A percentile compares a stretch with the other conserved stretches of the same genome.
These are phyloP conservation scores for Neckera pumila DNA, from an alignment of 225 moss, liverwort and hornwort species.

Conservation along the genomic window DNA sequence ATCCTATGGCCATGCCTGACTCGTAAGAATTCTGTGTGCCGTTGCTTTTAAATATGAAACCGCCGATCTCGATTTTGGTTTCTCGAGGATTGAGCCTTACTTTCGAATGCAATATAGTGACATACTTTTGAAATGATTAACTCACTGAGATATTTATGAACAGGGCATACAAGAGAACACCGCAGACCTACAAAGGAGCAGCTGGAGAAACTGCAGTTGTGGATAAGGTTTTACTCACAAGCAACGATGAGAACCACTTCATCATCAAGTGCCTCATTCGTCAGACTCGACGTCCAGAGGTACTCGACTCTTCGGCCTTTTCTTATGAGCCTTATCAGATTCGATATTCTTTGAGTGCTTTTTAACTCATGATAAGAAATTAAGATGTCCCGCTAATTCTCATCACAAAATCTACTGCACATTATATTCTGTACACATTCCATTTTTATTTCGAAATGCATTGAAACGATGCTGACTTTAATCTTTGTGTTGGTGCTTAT, in stretches of 20 bases:
- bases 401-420: background rate
- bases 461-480: background rate
- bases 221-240: constrained; percentile 91
- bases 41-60: background rate
- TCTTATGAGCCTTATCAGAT: background rate
- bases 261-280: constrained; percentile 95
- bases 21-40: constrained; percentile 26
- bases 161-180: constrained; percentile 96
- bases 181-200: constrained; percentile 97
- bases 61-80: background rate
- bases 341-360: background rate
- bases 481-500: background rate
- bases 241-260: constrained; percentile 96
- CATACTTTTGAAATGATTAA: background rate
- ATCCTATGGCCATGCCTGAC: constrained; percentile 96
- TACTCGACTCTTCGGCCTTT: constrained; percentile 1
- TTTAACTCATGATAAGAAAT: background rate
- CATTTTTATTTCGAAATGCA: background rate
- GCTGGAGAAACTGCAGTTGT: constrained; percentile 98
- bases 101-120: background rate
- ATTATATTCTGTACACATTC: background rate
- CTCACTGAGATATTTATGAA: background rate
- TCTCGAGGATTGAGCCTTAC: background rate
- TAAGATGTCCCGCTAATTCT: background rate
- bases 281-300: constrained; percentile 98